phyloP scores from a whole-genome alignment of 2,329 filamentous ascomycete genomes.

The Eurotiales sp. region DNA sequence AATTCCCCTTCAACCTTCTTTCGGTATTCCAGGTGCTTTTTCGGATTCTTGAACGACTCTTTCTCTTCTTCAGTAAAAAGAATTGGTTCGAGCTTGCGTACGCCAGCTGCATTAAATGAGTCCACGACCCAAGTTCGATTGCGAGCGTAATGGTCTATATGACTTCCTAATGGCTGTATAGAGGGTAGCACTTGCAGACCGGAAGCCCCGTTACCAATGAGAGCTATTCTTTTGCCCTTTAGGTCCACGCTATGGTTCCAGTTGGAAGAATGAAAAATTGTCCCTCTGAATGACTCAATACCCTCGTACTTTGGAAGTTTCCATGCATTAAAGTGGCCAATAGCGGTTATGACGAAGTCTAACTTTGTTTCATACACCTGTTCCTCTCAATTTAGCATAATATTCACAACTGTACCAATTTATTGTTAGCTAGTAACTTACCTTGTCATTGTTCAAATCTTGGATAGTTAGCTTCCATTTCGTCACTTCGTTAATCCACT shows the following conservation, averaged over 20 bases:
- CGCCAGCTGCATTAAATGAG: slow-evolving; percentile 55
- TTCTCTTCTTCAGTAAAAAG: slow-evolving; percentile 52
- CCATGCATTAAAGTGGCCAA: slow-evolving; percentile 65
- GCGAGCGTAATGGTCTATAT: slow-evolving; percentile 62
- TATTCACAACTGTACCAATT: not conserved
- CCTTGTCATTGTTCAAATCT: slow-evolving; percentile 28
- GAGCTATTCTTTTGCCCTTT: slow-evolving; percentile 47
- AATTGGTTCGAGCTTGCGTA: slow-evolving; percentile 55
- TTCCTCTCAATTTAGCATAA: slow-evolving; percentile 25
- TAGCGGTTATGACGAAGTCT: slow-evolving; percentile 61
- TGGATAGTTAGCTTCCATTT: slow-evolving; percentile 54
- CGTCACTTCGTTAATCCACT: slow-evolving; percentile 52
- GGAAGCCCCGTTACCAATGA: slow-evolving; percentile 62
- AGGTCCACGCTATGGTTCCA: slow-evolving; percentile 56
- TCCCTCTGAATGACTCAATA: slow-evolving; percentile 52
- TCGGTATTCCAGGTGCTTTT: slow-evolving; percentile 58
- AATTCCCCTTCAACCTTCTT: slow-evolving; percentile 59
- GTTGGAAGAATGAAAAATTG: slow-evolving; percentile 58
- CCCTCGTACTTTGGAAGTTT: slow-evolving; percentile 60
- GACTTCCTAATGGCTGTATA: slow-evolving; percentile 37
- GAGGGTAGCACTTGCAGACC: slow-evolving; percentile 52
- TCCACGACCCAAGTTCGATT: slow-evolving; percentile 66
- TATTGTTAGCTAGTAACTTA: slow-evolving; percentile 16
- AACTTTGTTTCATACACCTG: slow-evolving; percentile 46
- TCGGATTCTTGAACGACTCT: slow-evolving; percentile 57